Evolutionary conservation across 129 eudicot genomes (phyloP).

Genomic region (Escallonia herrerae): DNA sequence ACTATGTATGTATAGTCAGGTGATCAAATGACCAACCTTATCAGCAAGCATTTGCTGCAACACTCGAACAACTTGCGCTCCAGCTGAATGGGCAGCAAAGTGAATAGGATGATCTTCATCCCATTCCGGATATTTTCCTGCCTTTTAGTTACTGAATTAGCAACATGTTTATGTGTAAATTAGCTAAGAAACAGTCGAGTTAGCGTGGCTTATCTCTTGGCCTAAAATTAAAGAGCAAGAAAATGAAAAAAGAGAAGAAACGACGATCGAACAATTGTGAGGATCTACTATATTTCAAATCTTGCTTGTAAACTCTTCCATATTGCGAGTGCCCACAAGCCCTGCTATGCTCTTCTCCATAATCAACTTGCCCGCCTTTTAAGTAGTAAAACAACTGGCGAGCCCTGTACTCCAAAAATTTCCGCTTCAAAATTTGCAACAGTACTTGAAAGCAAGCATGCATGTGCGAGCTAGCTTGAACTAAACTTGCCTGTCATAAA

Average conservation of each 20-base stretch:
- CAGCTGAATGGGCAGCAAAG: constrained; percentile 31
- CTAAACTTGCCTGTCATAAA: constrained; percentile 5
- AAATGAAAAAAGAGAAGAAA: too few species aligned
- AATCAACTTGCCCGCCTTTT: constrained; percentile 33
- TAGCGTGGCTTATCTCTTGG: too few species aligned
- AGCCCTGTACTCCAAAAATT: constrained; percentile 18
- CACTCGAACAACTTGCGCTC: constrained; percentile 31
- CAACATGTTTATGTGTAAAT: too few species aligned
- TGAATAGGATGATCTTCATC: constrained; percentile 35
- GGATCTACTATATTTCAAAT: background rate
- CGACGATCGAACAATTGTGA: too few species aligned
- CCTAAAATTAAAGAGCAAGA: too few species aligned
- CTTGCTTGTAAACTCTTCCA: constrained; percentile 12
- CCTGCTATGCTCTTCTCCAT: constrained; percentile 31
- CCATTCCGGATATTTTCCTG: constrained; percentile 29
- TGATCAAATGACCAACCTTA: constrained; percentile 15
- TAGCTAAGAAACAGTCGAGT: too few species aligned
- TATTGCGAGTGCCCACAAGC: constrained; percentile 25
- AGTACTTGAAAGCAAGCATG: background rate
- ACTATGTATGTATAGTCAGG: background rate
- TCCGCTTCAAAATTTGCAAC: background rate
- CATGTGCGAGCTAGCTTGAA: background rate
- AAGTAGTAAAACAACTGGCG: constrained; percentile 25
- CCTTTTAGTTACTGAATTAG: background rate
- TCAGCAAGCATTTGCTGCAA: constrained; percentile 33